Evolutionary conservation across 1,139 yeast genomes (phyloP).

Genomic region (Pichia inconspicua): DNA sequence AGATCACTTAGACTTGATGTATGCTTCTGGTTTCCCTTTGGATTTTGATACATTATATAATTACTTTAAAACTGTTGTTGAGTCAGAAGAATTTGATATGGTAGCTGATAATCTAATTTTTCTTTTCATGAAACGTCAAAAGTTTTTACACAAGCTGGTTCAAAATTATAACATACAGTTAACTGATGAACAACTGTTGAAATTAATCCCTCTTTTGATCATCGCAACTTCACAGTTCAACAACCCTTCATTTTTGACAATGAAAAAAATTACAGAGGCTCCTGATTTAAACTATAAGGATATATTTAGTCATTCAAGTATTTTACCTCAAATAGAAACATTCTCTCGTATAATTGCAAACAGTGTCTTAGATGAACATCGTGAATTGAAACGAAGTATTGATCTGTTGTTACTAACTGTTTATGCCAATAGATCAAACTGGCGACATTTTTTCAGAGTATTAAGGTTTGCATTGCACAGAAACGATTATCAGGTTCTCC

Average conservation of each 20-base stretch:
- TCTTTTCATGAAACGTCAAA: constrained; percentile 17
- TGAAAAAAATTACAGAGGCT: constrained; percentile 13
- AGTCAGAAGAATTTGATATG: constrained; percentile 22
- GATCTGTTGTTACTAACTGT: constrained; percentile 30
- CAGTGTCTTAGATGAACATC: constrained; percentile 17
- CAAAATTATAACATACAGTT: constrained; percentile 18
- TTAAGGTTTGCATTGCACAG: constrained; percentile 24
- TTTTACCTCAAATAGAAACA: constrained; percentile 20
- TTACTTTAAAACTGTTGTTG: constrained; percentile 19
- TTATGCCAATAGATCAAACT: constrained; percentile 32
- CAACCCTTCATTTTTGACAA: constrained; percentile 20
- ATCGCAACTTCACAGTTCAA: constrained; percentile 23
- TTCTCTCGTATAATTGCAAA: constrained; percentile 15
- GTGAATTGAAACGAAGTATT: constrained; percentile 16
- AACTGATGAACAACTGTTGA: constrained; percentile 13
- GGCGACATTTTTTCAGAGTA: constrained; percentile 30
- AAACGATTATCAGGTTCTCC: constrained; percentile 19
- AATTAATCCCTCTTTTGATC: constrained; percentile 20
- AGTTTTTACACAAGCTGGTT: constrained; percentile 12
- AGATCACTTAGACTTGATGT: constrained; percentile 22
- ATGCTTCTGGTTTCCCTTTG: constrained; percentile 22
- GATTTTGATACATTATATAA: constrained; percentile 16
- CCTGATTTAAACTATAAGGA: constrained; percentile 15
- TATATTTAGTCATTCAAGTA: constrained; percentile 9
- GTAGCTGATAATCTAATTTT: constrained; percentile 4